A percentile compares a stretch with the other conserved stretches of the same genome.
Evolutionary conservation across 2,329 filamentous ascomycete species (phyloP).

Genomic region (Penicillium thymicola): DNA sequence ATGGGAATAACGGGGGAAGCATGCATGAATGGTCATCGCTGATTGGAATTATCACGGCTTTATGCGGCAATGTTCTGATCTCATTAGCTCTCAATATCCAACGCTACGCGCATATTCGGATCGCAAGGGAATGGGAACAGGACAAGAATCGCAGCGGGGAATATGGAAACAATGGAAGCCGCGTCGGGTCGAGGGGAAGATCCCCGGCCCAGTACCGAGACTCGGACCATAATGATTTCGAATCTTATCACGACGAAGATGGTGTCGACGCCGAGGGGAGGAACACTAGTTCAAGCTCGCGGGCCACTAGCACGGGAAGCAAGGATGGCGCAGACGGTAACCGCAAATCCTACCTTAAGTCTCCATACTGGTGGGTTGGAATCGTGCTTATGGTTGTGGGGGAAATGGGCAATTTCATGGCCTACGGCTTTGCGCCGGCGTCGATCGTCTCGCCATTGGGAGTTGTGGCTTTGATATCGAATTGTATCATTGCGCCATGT

Average conservation of each 20-base stretch:
- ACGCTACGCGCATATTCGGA: conserved; percentile 85
- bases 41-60: conserved; percentile 91
- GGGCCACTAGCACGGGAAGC: conserved; percentile 36
- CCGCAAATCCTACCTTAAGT: conserved; percentile 75
- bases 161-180: conserved; percentile 21
- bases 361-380: conserved; percentile 94
- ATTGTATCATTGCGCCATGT: conserved; percentile 92
- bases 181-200: conserved; percentile 11
- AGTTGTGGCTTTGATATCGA: conserved; percentile 94
- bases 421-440: conserved; percentile 94
- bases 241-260: conserved; percentile 30
- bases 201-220: conserved; percentile 10
- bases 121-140: conserved; percentile 67
- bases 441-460: conserved; percentile 96
- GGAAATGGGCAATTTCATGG: conserved; percentile 93
- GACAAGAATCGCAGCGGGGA: conserved; percentile 55
- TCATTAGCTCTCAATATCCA: conserved; percentile 95
- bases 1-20: conserved; percentile 20
- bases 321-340: conserved; percentile 40
- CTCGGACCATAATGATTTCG: conserved; percentile 18
- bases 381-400: conserved; percentile 90
- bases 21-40: conserved; percentile 72
- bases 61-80: conserved; percentile 88
- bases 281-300: conserved; percentile 36
- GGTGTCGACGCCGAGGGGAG: conserved; percentile 28